Conservation (phyloP, 2,329 filamentous ascomycete genomes). For the Tolypocladium cylindrosporum region DNA sequence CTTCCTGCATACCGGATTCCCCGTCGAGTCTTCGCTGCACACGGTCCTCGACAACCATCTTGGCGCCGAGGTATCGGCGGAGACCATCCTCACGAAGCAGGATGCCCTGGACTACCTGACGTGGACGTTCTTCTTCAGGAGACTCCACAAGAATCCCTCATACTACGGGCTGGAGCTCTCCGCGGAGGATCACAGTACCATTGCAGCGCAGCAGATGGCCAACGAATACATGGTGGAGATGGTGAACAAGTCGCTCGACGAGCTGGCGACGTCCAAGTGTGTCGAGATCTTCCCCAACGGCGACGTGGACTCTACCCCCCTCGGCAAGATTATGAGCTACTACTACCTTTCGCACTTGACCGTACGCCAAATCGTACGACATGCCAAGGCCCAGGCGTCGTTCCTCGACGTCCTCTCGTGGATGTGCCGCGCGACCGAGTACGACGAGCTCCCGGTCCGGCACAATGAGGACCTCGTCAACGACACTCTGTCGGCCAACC, state of each 20-base stretch:
- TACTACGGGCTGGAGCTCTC: conserved; percentile 96
- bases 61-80: conserved; percentile 86
- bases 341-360: conserved; percentile 97
- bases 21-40: conserved; percentile 91
- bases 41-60: conserved; percentile 96
- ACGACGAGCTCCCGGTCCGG: conserved; percentile 92
- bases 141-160: conserved; percentile 94
- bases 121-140: conserved; percentile 98
- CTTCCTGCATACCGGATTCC: conserved; percentile 95
- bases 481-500: conserved; percentile 70
- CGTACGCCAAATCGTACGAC: conserved; percentile 70
- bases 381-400: conserved; percentile 63
- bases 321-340: conserved; percentile 99
- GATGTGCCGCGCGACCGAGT: conserved; percentile 91
- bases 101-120: conserved; percentile 96
- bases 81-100: conserved; percentile 88
- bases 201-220: conserved; percentile 73
- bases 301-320: conserved; percentile 77
- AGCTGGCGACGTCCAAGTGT: conserved; percentile 77
- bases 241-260: conserved; percentile 75
- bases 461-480: conserved; percentile 99
- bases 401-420: conserved; percentile 80
- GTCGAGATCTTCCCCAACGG: conserved; percentile 76
- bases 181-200: conserved; percentile 82
- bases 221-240: conserved; percentile 93